Conservation (phyloP, 805 yeast species). For the Lipomyces kockii region DNA sequence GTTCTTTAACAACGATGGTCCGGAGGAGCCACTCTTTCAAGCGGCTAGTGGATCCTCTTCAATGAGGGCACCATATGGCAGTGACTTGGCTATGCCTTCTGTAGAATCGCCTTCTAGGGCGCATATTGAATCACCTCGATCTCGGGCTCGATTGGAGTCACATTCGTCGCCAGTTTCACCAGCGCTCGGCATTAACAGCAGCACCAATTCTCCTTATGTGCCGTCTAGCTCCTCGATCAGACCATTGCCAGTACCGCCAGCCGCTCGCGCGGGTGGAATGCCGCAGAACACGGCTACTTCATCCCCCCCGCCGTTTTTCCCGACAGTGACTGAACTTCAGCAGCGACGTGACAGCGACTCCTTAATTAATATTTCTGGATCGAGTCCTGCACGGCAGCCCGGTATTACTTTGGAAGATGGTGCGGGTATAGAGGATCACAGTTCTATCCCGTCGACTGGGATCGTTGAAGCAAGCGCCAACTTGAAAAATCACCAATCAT, state of each 20-base stretch:
- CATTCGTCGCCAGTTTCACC: conserved; percentile 1
- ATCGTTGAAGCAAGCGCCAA: background rate
- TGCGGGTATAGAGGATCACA: background rate
- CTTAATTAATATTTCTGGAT: conserved; percentile 11
- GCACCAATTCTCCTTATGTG: background rate
- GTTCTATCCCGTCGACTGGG: background rate
- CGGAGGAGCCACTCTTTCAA: conserved; percentile 9
- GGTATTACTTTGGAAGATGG: background rate
- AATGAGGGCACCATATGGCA: background rate
- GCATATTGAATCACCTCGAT: conserved; percentile 14
- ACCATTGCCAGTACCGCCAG: conserved; percentile 13
- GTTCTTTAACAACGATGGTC: background rate
- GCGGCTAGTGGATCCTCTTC: background rate
- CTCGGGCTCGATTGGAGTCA: conserved; percentile 11
- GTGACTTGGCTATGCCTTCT: background rate
- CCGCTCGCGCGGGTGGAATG: background rate
- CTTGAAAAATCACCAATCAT: background rate
- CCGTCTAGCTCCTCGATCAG: conserved; percentile 2
- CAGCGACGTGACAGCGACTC: conserved; percentile 21
- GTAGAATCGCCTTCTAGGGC: conserved; percentile 16
- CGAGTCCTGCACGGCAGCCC: background rate
- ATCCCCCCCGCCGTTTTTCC: conserved; percentile 26
- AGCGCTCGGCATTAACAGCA: background rate
- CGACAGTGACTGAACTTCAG: conserved; percentile 20
- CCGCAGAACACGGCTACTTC: background rate